These are phyloP conservation scores for Musa beccarii DNA, from an alignment of 176 grass and related monocot species.

Conservation along the genomic window DNA sequence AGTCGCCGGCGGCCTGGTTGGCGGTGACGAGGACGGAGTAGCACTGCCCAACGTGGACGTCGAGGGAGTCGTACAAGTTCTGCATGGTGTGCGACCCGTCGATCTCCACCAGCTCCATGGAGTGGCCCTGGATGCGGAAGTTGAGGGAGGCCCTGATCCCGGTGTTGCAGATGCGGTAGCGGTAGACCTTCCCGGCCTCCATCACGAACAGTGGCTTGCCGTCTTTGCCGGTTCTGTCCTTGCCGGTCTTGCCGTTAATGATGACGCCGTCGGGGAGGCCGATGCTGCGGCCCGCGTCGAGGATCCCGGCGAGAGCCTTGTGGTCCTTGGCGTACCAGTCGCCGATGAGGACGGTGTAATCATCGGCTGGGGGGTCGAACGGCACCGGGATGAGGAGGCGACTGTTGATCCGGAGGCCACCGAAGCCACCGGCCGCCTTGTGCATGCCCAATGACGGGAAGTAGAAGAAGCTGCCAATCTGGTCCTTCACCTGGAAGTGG, in stretches of 20 bases:
- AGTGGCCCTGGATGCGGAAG: slow-evolving; percentile 67
- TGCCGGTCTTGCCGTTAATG: slow-evolving; percentile 77
- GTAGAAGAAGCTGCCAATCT: slow-evolving; percentile 96
- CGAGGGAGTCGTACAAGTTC: slow-evolving; percentile 59
- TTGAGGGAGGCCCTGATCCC: slow-evolving; percentile 68
- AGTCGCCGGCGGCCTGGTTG: slow-evolving; percentile 58
- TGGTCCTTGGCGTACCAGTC: slow-evolving; percentile 94
- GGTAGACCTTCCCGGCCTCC: slow-evolving; percentile 65
- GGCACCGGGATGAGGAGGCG: slow-evolving; percentile 75
- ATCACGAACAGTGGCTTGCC: slow-evolving; percentile 55
- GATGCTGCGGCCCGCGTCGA: slow-evolving; percentile 54
- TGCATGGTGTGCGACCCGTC: slow-evolving; percentile 95
- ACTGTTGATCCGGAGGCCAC: slow-evolving; percentile 70
- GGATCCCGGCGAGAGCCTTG: slow-evolving; percentile 37
- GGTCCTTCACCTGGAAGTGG: slow-evolving; percentile 83
- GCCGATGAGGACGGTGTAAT: slow-evolving; percentile 43
- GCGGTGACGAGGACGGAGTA: slow-evolving; percentile 64
- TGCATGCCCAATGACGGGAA: slow-evolving; percentile 80
- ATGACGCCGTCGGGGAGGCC: slow-evolving; percentile 55
- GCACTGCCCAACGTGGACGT: slow-evolving; percentile 84
- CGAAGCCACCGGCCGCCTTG: slow-evolving; percentile 58
- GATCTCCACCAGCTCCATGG: slow-evolving; percentile 63
- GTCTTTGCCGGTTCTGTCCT: slow-evolving; percentile 29
- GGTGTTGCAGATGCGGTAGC: slow-evolving; percentile 82
- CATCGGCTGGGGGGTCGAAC: slow-evolving; percentile 58